These are phyloP conservation scores for Sugiyamaella americana DNA, from an alignment of 805 yeast species.

Conservation along the genomic window DNA sequence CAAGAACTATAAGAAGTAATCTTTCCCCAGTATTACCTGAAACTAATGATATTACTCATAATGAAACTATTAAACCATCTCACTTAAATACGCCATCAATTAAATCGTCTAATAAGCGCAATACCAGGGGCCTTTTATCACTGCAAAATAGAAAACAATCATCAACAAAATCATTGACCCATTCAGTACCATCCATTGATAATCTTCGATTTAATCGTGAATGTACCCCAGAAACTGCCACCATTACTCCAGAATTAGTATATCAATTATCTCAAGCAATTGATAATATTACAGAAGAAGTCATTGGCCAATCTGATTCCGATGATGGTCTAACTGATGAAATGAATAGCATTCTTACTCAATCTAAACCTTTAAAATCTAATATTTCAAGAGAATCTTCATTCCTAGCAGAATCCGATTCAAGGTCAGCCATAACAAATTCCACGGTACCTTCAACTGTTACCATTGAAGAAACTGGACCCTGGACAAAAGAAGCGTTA, in stretches of 20 bases:
- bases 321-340: not conserved
- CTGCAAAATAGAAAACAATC: not conserved
- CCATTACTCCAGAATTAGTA: not conserved
- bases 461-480: constrained; percentile 17
- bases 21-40: no score
- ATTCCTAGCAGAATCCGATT: no score
- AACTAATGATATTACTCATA: no score
- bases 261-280: not conserved
- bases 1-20: no score
- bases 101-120: not conserved
- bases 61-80: no score
- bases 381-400: no score
- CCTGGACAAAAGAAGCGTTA: constrained; percentile 30
- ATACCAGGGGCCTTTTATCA: not conserved
- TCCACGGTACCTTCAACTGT: not conserved
- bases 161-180: not conserved
- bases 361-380: not conserved
- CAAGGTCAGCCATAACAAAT: not conserved
- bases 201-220: no score
- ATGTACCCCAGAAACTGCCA: no score
- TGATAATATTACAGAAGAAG: not conserved
- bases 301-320: not conserved
- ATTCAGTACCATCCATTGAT: no score
- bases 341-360: not conserved
- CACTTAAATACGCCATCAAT: no score